These are phyloP conservation scores for Pseudoturritis turrita DNA, from an alignment of 345 rosid genomes.

Conservation along the genomic window DNA sequence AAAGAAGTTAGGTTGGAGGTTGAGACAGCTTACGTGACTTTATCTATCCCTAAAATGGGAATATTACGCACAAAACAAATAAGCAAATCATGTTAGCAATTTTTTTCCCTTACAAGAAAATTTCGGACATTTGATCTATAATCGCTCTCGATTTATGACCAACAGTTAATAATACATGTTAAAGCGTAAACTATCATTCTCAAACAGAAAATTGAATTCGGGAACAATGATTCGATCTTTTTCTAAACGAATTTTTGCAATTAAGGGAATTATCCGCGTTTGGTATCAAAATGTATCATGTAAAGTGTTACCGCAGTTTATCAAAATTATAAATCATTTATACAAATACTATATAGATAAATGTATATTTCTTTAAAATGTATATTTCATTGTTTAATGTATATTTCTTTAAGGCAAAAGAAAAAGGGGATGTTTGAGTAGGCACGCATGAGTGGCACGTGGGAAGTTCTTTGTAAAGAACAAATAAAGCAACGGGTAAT, in stretches of 20 bases:
- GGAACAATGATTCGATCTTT: too few species aligned
- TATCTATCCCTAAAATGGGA: not conserved
- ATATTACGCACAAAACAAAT: not conserved
- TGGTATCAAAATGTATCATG: too few species aligned
- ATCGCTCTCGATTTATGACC: too few species aligned
- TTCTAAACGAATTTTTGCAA: too few species aligned
- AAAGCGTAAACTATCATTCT: too few species aligned
- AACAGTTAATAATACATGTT: too few species aligned
- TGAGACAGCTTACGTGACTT: conserved; percentile 20
- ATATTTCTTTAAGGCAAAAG: not conserved
- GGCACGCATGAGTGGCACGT: conserved; percentile 32
- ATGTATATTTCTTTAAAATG: too few species aligned
- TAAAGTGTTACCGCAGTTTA: too few species aligned
- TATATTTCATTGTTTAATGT: not conserved
- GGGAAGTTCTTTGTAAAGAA: conserved; percentile 2
- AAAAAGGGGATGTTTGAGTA: not conserved
- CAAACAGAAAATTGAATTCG: too few species aligned
- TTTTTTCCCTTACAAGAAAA: too few species aligned
- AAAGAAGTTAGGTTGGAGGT: conserved; percentile 25
- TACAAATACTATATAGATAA: not conserved
- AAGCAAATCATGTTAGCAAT: not conserved
- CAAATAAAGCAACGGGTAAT: conserved; percentile 16
- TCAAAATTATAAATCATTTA: not conserved
- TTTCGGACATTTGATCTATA: too few species aligned
- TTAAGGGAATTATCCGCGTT: too few species aligned